Evolutionary conservation across 2,329 filamentous ascomycete genomes (phyloP).

Genomic region (Sporothrix pallida): DNA sequence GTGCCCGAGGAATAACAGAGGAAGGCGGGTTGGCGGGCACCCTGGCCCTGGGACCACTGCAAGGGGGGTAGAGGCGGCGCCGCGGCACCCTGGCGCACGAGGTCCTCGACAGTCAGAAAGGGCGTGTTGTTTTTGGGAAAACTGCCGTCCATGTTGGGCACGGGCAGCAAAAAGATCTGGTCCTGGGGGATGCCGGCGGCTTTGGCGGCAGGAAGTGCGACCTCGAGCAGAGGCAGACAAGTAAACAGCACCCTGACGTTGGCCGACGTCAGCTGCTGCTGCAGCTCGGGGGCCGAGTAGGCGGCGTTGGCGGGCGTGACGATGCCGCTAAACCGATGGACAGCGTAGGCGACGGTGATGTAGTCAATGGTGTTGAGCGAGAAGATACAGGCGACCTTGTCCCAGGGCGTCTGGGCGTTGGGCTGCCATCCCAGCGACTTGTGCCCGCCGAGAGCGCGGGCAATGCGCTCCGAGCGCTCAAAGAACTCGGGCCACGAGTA

Average conservation of each 20-base stretch:
- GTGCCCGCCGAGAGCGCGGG: conserved; percentile 56
- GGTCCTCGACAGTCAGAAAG: conserved; percentile 64
- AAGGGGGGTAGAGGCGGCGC: conserved; percentile 54
- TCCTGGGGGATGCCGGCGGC: conserved; percentile 65
- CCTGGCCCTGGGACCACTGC: conserved; percentile 61
- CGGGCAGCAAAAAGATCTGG: conserved; percentile 68
- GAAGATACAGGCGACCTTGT: conserved; percentile 76
- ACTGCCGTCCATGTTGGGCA: conserved; percentile 53
- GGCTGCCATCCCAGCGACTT: conserved; percentile 72
- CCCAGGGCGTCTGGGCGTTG: conserved; percentile 73
- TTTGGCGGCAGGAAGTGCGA: conserved; percentile 66
- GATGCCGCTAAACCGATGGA: conserved; percentile 64
- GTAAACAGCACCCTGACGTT: conserved; percentile 72
- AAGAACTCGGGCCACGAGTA: conserved; percentile 34
- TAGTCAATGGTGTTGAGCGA: conserved; percentile 74
- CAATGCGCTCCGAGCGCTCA: conserved; percentile 36
- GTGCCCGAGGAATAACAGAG: conserved; percentile 75
- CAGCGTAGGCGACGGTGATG: conserved; percentile 58
- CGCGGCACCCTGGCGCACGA: conserved; percentile 54
- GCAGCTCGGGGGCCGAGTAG: conserved; percentile 69
- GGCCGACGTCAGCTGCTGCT: conserved; percentile 69
- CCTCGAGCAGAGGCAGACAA: conserved; percentile 66
- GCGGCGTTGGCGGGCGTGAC: conserved; percentile 72
- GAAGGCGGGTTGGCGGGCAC: conserved; percentile 66
- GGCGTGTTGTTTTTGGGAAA: conserved; percentile 36